Evolutionary conservation across 306 rosid species (phyloP), one percentile per base, ranked within the genome.

Genomic region (Inga laurina): DNA sequence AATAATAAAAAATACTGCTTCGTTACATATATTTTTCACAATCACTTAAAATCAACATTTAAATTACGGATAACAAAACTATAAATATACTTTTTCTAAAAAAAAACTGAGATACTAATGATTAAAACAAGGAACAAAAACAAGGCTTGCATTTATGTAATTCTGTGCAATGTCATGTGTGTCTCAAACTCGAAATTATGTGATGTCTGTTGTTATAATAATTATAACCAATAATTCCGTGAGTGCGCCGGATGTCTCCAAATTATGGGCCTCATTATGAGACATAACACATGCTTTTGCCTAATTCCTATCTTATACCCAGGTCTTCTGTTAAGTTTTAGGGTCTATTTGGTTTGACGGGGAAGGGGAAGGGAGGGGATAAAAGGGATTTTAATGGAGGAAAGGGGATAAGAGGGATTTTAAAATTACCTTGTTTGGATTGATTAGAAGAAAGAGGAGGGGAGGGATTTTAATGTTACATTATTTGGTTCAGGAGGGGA

Each of bases 181-280:
- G 79, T 54, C 52, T 8, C 3, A 37, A 64, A 12, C 35, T 75
- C 37, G 49, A 72, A 72, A 72, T 46, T 24, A 52, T 52, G 59
- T 24, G 76, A 72, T 72, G 76, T 45, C 76, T 24, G 4, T n/a
- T 41, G 11, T 27, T 27, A 22, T 59, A 21, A 57, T 76, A 56
- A 76, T 57, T 5, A 76, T 3, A n/a, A 15, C 24, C 70, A 76
- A 76, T 76, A 35, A 76, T 76, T 39, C 70, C 1, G 65, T 18
- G 80, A 76, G 80, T 22, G 68, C 49, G 52, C 80, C 39, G 80
- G 80, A 76, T 76, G 80, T 57, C 80, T 59, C 54, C 80, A 76
- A 76, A 76, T 59, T 57, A 76, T n/a, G 41, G 39, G 30, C 52
- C 64, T 76, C 54, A 76, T 76, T 57, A 57, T 76, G 80, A 76